A percentile compares a stretch with the other conserved stretches of the same genome.
Evolutionary conservation across 305 asterid species (phyloP).

Genomic region (Solanum hybrid): DNA sequence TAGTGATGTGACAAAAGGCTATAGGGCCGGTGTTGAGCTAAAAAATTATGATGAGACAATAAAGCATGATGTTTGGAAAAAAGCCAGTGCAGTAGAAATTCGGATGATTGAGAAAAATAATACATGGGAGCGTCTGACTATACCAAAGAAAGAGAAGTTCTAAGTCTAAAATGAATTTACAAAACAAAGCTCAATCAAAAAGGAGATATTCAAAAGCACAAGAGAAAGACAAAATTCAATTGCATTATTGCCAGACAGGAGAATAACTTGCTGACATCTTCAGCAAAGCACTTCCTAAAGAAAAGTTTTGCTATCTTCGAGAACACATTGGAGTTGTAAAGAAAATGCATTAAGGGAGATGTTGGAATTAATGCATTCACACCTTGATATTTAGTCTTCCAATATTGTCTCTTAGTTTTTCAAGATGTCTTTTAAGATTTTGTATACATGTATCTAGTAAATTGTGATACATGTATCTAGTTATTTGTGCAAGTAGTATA

Average conservation of each 20-base stretch:
- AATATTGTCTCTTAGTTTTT: neutral
- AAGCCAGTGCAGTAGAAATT: too few species aligned
- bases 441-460: neutral
- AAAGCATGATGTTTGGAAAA: neutral
- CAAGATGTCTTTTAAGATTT: neutral
- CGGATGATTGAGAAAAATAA: too few species aligned
- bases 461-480: neutral
- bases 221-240: neutral
- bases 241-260: neutral
- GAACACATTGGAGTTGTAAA: neutral
- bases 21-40: neutral
- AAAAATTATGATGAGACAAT: neutral
- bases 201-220: neutral
- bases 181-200: too few species aligned
- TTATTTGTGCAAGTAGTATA: neutral
- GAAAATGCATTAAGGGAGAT: neutral
- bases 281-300: neutral
- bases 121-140: neutral
- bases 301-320: neutral
- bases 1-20: neutral
- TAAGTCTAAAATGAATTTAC: neutral
- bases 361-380: neutral
- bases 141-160: neutral
- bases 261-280: neutral
- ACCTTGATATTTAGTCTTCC: neutral